Conservation (phyloP, 768 basidiomycete genomes). For the Crepidotus variabilis region DNA sequence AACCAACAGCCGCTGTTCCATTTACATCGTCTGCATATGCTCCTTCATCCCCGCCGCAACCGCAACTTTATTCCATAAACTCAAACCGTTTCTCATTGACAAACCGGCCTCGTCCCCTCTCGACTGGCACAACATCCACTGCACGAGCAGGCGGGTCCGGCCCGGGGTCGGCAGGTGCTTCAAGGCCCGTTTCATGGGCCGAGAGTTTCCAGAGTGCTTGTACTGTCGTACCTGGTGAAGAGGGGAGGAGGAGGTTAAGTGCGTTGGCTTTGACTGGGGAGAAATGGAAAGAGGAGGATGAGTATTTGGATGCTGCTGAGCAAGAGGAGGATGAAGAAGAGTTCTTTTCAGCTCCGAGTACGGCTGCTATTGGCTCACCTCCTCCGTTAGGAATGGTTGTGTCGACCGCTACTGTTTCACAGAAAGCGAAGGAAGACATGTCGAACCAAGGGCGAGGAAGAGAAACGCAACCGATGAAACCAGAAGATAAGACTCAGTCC, state of each 20-base stretch:
- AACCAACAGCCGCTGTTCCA: too few relatives aligned
- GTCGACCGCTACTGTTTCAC: too few relatives aligned
- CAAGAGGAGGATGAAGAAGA: too few relatives aligned
- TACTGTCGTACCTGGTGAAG: slow-evolving; percentile 53
- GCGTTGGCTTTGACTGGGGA: background rate
- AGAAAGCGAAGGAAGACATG: too few relatives aligned
- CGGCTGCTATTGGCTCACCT: background rate
- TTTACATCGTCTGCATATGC: too few relatives aligned
- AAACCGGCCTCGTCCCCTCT: slow-evolving; percentile 5
- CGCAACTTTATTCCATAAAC: background rate
- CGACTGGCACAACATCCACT: slow-evolving; percentile 44
- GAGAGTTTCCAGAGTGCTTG: slow-evolving; percentile 73
- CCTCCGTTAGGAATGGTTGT: background rate
- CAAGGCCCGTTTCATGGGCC: slow-evolving; percentile 74
- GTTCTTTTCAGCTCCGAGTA: background rate
- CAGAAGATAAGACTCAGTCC: background rate
- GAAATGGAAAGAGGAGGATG: background rate
- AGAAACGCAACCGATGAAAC: background rate
- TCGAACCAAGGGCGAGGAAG: background rate
- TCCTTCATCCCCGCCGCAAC: background rate
- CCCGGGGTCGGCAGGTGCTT: slow-evolving; percentile 34
- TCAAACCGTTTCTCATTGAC: background rate
- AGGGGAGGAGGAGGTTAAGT: background rate
- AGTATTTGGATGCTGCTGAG: background rate
- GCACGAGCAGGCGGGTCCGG: slow-evolving; percentile 42